Percentiles rank a stretch among this genome's conserved stretches.
Conservation (phyloP, 352 stramenopile species). For the Pythium myriotylum region DNA sequence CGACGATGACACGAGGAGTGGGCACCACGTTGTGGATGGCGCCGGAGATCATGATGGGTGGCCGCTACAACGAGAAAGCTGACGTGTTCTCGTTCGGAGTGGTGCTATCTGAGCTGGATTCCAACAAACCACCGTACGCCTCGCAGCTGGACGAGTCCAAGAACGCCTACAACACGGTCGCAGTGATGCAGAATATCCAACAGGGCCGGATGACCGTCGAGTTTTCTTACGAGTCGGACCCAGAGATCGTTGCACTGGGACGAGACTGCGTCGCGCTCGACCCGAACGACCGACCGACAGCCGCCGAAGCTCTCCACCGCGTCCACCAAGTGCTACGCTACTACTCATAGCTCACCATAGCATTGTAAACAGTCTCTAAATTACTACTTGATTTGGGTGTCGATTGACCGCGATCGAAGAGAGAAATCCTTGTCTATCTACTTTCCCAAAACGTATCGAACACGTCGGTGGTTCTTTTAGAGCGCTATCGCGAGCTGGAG, state of each 20-base stretch:
- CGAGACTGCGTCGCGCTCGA: constrained; percentile 10
- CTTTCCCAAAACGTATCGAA: too few species aligned
- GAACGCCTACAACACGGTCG: not conserved
- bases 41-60: constrained; percentile 11
- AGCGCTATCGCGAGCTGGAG: too few species aligned
- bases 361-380: too few species aligned
- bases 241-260: constrained; percentile 7
- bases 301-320: constrained; percentile 10
- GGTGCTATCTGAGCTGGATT: constrained; percentile 8
- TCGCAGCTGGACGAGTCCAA: too few species aligned
- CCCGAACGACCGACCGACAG: constrained; percentile 3
- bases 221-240: constrained; percentile 35
- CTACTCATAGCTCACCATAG: not conserved
- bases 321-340: constrained; percentile 9
- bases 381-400: too few species aligned
- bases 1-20: constrained; percentile 2
- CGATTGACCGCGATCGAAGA: too few species aligned
- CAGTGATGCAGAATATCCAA: constrained; percentile 31
- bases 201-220: constrained; percentile 33
- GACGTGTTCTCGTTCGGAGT: constrained; percentile 13
- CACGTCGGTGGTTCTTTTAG: too few species aligned
- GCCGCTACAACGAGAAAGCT: not conserved
- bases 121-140: constrained; percentile 3
- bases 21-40: constrained; percentile 19
- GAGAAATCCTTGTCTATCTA: too few species aligned